phyloP scores from a whole-genome alignment of 2,329 filamentous ascomycete genomes.

The Aureobasidium sp. region DNA sequence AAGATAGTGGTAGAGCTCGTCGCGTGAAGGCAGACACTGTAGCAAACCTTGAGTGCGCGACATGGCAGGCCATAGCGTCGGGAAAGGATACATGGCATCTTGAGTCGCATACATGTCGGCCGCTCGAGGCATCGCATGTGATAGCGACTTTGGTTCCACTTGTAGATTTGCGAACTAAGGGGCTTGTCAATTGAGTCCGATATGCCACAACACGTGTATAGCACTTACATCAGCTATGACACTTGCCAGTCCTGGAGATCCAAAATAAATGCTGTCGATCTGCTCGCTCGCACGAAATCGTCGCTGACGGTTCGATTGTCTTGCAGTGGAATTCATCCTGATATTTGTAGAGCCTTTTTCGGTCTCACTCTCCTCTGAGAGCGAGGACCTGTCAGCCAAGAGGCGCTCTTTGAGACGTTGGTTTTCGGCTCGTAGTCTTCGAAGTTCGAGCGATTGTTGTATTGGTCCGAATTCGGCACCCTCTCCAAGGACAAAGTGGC shows the following conservation, averaged over 20 bases:
- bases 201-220: neutral
- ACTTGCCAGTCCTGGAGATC: constrained; percentile 39
- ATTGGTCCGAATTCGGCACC: constrained; percentile 39
- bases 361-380: constrained; percentile 30
- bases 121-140: constrained; percentile 34
- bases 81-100: constrained; percentile 34
- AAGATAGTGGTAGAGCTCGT: constrained; percentile 32
- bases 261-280: constrained; percentile 41
- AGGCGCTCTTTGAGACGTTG: constrained; percentile 35
- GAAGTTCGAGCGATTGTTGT: constrained; percentile 39
- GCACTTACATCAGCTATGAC: constrained; percentile 37
- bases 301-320: constrained; percentile 25
- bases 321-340: constrained; percentile 19
- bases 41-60: constrained; percentile 29
- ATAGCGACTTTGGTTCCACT: constrained; percentile 32
- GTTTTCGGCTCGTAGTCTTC: constrained; percentile 38
- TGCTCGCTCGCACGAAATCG: constrained; percentile 33
- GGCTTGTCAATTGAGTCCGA: neutral
- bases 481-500: constrained; percentile 37
- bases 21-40: constrained; percentile 30
- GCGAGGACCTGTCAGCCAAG: constrained; percentile 22
- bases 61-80: constrained; percentile 32
- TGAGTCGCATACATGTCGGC: constrained; percentile 35
- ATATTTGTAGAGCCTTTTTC: constrained; percentile 22
- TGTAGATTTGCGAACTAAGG: constrained; percentile 36